These are phyloP conservation scores for Dillenia turbinata DNA, from an alignment of 164 flowering plant species.

Conservation along the genomic window DNA sequence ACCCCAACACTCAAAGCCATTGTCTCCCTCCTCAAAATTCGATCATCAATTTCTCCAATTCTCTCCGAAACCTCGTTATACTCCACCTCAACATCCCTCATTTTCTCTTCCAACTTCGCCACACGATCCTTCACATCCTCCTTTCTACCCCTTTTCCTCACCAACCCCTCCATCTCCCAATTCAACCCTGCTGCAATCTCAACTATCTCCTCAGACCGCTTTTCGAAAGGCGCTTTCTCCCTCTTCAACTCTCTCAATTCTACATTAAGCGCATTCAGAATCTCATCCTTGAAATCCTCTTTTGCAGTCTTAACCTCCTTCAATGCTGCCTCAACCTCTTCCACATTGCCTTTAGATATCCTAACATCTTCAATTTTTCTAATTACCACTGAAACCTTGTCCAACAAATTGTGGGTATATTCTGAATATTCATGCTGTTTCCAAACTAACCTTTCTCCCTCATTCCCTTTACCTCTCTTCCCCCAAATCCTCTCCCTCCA, in stretches of 20 bases:
- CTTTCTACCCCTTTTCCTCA: conserved; percentile 18
- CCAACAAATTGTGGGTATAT: conserved; percentile 48
- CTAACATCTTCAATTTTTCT: conserved; percentile 50
- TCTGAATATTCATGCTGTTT: conserved; percentile 49
- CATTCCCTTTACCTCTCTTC: conserved; percentile 12
- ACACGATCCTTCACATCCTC: conserved; percentile 31
- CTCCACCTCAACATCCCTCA: conserved; percentile 45
- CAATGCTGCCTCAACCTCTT: conserved; percentile 39
- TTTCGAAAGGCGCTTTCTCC: conserved; percentile 34
- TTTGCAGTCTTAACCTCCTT: conserved; percentile 47
- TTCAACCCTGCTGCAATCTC: conserved; percentile 17
- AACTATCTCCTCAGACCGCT: conserved; percentile 29
- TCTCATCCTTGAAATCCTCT: conserved; percentile 40
- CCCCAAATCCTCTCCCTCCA: conserved; percentile 14
- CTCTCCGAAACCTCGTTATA: conserved; percentile 47
- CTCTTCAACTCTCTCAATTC: conserved; percentile 39
- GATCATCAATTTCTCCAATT: conserved; percentile 67
- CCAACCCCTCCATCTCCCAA: conserved; percentile 33
- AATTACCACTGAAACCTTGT: conserved; percentile 42
- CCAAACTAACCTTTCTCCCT: neutral
- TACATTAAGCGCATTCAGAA: conserved; percentile 37
- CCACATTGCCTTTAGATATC: conserved; percentile 27
- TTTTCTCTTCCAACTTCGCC: conserved; percentile 26
- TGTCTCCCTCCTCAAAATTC: conserved; percentile 54
- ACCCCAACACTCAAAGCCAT: conserved; percentile 57